Conservation (phyloP, 2,329 filamentous ascomycete species). For the Aspergillus sp. region DNA sequence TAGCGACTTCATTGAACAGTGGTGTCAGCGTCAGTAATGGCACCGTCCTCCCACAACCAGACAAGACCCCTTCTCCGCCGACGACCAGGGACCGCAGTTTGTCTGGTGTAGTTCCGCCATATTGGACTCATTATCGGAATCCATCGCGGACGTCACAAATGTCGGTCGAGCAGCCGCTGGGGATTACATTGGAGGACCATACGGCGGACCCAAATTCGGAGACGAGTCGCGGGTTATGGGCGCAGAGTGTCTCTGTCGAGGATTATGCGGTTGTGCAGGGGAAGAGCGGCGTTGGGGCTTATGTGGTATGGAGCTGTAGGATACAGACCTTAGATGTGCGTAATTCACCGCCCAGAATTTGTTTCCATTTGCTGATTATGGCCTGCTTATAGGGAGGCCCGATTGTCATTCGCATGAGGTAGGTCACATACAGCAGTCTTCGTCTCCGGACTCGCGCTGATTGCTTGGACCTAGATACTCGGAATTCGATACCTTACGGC, state of each 20-base stretch:
- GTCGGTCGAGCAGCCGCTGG: slow-evolving; percentile 32
- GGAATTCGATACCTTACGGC: slow-evolving; percentile 79
- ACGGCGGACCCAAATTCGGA: slow-evolving; percentile 52
- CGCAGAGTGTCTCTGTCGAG: slow-evolving; percentile 54
- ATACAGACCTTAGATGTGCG: slow-evolving; percentile 78
- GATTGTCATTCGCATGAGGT: slow-evolving; percentile 56
- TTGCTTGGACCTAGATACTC: slow-evolving; percentile 58
- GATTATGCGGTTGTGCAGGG: slow-evolving; percentile 57
- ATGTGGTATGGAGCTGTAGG: slow-evolving; percentile 88
- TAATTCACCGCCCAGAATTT: slow-evolving; percentile 15
- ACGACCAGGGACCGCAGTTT: slow-evolving; percentile 17
- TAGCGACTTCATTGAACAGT: slow-evolving; percentile 3
- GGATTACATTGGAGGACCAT: slow-evolving; percentile 59
- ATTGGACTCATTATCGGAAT: slow-evolving; percentile 40
- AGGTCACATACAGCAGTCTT: slow-evolving; percentile 3
- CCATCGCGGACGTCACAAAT: slow-evolving; percentile 35
- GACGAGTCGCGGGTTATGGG: slow-evolving; percentile 55
- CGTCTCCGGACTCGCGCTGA: background rate
- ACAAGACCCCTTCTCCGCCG: slow-evolving; percentile 3
- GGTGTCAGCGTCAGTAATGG: slow-evolving; percentile 8
- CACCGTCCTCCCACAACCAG: slow-evolving; percentile 7
- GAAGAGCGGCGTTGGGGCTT: slow-evolving; percentile 64
- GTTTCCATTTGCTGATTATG: slow-evolving; percentile 12
- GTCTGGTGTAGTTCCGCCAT: slow-evolving; percentile 36
- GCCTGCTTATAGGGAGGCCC: slow-evolving; percentile 43